Conservation (phyloP, 306 rosid genomes). For the Dalbergia cochinchinensis region DNA sequence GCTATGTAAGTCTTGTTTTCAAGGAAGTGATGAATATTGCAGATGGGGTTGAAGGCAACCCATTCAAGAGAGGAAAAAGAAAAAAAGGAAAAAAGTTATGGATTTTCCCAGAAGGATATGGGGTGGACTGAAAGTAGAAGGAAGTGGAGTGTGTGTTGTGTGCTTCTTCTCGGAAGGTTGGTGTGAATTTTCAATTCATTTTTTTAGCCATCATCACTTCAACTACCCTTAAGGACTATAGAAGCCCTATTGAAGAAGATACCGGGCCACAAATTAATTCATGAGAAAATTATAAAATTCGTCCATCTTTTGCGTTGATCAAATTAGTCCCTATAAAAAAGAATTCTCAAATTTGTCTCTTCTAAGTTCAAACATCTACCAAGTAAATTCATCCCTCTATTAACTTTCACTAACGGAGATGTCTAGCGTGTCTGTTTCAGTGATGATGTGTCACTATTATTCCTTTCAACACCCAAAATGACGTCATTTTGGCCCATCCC, state of each 20-base stretch:
- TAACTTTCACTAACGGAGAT: no score
- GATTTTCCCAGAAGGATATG: neutral
- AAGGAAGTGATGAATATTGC: constrained; percentile 1
- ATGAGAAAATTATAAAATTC: no score
- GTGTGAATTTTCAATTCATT: neutral
- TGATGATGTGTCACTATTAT: no score
- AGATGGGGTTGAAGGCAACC: constrained; percentile 37
- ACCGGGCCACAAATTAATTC: neutral
- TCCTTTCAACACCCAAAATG: no score
- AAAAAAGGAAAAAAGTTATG: neutral
- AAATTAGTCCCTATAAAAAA: no score
- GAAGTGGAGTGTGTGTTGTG: neutral
- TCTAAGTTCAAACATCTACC: no score
- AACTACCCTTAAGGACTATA: no score
- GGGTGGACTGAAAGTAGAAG: neutral
- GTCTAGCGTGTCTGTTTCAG: no score
- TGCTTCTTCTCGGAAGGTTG: neutral
- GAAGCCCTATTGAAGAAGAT: neutral
- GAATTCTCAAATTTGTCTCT: no score
- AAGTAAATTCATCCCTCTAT: no score
- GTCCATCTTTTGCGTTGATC: no score
- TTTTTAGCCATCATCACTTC: neutral
- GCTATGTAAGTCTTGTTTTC: constrained; percentile 11
- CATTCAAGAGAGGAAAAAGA: constrained; percentile 23
- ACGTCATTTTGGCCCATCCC: no score